Conservation (phyloP, 148 eudicot species). For the Rhododendron henanense region DNA sequence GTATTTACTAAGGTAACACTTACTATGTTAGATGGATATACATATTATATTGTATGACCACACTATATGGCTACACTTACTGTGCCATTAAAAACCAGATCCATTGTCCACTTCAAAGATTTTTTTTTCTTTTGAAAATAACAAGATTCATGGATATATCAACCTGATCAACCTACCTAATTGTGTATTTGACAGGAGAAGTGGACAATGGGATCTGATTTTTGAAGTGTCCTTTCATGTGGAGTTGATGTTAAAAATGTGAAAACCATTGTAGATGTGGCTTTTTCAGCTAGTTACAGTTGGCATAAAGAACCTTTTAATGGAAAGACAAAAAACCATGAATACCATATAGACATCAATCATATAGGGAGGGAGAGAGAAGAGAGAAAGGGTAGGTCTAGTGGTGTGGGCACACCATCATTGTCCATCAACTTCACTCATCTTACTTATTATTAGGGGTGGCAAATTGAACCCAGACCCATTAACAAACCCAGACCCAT, state of each 20-base stretch:
- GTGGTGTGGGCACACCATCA: background rate
- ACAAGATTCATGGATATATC: no score
- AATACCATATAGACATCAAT: background rate
- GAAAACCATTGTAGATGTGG: background rate
- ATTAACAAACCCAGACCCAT: no score
- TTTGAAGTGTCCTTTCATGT: no score
- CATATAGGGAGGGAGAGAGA: background rate
- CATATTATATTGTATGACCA: no score
- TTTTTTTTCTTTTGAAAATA: background rate
- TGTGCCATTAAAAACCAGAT: no score
- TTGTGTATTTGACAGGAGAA: background rate
- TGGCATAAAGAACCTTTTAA: background rate
- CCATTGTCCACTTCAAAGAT: no score
- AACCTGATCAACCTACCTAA: no score
- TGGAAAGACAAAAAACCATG: background rate
- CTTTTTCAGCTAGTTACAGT: background rate
- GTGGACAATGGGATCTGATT: background rate
- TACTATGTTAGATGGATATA: no score
- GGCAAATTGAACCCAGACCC: no score
- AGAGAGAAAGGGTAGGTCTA: background rate
- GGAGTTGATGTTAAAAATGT: background rate
- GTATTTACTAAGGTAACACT: no score
- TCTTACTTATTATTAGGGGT: background rate
- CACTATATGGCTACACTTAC: no score
- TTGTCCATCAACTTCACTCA: background rate